phyloP scores from a whole-genome alignment of 139 green algal genomes.

The Closterium sp. region DNA sequence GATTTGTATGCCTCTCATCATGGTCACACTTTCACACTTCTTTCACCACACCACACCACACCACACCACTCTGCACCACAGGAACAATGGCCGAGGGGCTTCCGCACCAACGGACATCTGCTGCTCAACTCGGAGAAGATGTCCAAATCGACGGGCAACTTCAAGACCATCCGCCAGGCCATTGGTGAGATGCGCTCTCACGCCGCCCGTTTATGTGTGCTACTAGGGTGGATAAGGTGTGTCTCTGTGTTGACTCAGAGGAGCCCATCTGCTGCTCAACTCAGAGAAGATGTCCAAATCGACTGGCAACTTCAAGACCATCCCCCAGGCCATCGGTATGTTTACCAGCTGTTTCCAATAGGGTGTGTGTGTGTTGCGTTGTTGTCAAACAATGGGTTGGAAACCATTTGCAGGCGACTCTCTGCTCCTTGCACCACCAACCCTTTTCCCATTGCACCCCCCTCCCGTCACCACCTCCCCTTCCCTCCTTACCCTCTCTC shows the following conservation, averaged over 20 bases:
- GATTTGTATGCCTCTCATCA: not conserved
- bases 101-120: constrained; percentile 95
- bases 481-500: not conserved
- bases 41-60: not conserved
- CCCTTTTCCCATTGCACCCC: not conserved
- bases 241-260: constrained; percentile 61
- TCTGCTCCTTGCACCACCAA: not conserved
- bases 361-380: too few species aligned
- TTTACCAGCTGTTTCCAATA: too few species aligned
- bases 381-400: too few species aligned
- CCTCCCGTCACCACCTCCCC: not conserved
- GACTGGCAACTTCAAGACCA: constrained; percentile 74
- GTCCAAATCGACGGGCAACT: constrained; percentile 90
- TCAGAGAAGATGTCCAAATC: constrained; percentile 98
- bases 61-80: not conserved
- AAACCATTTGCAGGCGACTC: constrained; percentile 94
- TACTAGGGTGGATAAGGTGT: too few species aligned
- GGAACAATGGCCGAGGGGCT: constrained; percentile 67
- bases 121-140: constrained; percentile 98
- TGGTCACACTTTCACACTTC: not conserved
- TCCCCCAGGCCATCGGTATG: constrained; percentile 68
- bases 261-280: constrained; percentile 95
- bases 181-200: constrained; percentile 53
- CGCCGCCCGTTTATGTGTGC: not conserved
- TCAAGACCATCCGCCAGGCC: constrained; percentile 70